Evolutionary conservation across 768 basidiomycete genomes (phyloP), one percentile per base, ranked within the genome.

Genomic region (Russula ochroleuca): DNA sequence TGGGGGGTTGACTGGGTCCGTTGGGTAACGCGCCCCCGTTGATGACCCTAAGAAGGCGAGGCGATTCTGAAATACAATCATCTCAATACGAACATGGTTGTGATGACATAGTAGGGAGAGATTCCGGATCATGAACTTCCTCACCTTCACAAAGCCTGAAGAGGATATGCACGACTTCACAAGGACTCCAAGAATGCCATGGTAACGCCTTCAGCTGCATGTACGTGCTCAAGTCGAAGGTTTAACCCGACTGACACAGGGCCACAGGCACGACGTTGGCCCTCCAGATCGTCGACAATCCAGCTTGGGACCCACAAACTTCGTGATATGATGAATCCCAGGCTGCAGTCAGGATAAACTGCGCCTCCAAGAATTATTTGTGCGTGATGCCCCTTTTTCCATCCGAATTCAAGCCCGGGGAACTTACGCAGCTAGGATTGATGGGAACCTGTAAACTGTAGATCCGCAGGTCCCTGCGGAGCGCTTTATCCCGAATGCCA

Each of bases 371-470:
- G 92, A 97, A 97, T 69, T 96, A 99, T 72, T 81, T 86, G 21
- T 84, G 88, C 61, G 74, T 80, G 28, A 93, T 98, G 92, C 95
- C 96, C 7, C 96, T 95, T 78, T 77, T 98, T 15, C 90, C 96
- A 33, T 85, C 96, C 0, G 96, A 99, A 70, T 98, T 94, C 75
- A 91, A 80, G 68, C 82, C 86, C 19, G 81, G 82, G 6, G 92
- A 98, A 66, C 80, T 99, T 8, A 77, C 83, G 25, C 80, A 84
- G 23, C 78, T 91, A 76, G 90, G 92, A 38, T 79, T 99, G 45
- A 93, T 91, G 1, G 97, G 96, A 10, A 98, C 95, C 0, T 98
- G 95, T 74, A 96, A 99, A 73, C 80, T 97, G 71, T 97, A 99
- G 71, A 92, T 99, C 65, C 96, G 93, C 73, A 86, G 96, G 23